These are phyloP conservation scores for Neurospora sp. DNA, from an alignment of 495 filamentous ascomycete species.

Conservation along the genomic window DNA sequence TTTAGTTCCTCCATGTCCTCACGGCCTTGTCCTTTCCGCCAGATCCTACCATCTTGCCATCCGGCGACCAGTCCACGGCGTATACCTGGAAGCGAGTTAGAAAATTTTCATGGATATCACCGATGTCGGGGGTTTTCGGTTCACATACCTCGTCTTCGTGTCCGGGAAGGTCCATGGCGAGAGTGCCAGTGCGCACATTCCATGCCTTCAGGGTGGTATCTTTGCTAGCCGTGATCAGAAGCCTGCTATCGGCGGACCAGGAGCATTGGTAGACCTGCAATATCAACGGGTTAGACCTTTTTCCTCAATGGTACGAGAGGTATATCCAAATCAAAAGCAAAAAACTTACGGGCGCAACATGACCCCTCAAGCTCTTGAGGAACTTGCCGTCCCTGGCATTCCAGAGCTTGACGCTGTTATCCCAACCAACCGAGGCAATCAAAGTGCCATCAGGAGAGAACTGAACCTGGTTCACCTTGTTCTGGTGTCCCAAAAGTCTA, in stretches of 20 bases:
- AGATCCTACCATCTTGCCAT: conserved; percentile 37
- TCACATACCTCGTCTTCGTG: conserved; percentile 92
- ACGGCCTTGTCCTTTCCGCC: conserved; percentile 92
- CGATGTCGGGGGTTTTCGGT: neutral
- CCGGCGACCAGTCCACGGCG: conserved; percentile 46
- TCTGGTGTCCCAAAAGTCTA: conserved; percentile 87
- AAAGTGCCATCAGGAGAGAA: conserved; percentile 82
- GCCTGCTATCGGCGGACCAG: conserved; percentile 79
- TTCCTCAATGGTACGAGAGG: too few species aligned
- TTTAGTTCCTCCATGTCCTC: conserved; percentile 62
- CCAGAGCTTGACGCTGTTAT: conserved; percentile 49
- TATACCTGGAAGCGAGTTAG: conserved; percentile 31
- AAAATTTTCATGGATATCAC: neutral
- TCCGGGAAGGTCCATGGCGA: conserved; percentile 78
- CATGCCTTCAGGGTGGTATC: conserved; percentile 94
- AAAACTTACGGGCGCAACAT: conserved; percentile 59
- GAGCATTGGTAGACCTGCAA: conserved; percentile 67
- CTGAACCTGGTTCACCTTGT: conserved; percentile 88
- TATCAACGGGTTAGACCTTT: neutral
- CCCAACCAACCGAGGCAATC: conserved; percentile 82
- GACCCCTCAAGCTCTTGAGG: conserved; percentile 75
- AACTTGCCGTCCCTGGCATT: conserved; percentile 58
- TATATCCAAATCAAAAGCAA: neutral
- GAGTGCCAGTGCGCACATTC: conserved; percentile 76
- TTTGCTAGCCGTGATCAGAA: conserved; percentile 77